phyloP scores from a whole-genome alignment of 768 basidiomycete genomes.

The Boletus speciosus region DNA sequence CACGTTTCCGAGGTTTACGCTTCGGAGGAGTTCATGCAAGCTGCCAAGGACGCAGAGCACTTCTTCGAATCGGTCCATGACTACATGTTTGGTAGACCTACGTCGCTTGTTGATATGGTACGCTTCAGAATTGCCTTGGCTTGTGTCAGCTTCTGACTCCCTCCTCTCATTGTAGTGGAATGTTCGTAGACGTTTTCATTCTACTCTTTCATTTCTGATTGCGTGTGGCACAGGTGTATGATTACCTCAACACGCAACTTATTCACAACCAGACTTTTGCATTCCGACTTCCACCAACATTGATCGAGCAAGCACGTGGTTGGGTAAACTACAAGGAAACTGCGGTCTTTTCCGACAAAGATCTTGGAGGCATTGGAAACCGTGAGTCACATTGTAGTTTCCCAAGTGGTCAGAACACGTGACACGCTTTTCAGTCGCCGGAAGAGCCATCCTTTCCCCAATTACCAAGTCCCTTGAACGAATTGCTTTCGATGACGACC shows the following conservation, averaged over 20 bases:
- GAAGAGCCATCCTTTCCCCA: constrained; percentile 69
- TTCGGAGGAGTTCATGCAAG: constrained; percentile 62
- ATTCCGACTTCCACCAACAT: constrained; percentile 67
- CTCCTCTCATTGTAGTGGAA: constrained; percentile 57
- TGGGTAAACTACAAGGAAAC: constrained; percentile 77
- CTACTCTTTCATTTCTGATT: constrained; percentile 9
- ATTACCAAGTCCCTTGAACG: constrained; percentile 70
- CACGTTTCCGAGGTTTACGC: constrained; percentile 60
- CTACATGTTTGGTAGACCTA: constrained; percentile 64
- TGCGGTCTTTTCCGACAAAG: constrained; percentile 63
- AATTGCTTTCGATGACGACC: constrained; percentile 74
- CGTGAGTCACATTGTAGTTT: constrained; percentile 40
- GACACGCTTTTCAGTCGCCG: constrained; percentile 56
- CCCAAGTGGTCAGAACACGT: neutral
- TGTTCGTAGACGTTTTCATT: constrained; percentile 39
- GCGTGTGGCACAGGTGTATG: constrained; percentile 51
- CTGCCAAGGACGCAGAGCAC: constrained; percentile 49
- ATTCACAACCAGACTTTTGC: constrained; percentile 81
- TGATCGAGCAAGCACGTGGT: constrained; percentile 67
- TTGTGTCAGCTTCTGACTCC: constrained; percentile 9
- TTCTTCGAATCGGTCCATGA: constrained; percentile 67
- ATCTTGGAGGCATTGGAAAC: constrained; percentile 69
- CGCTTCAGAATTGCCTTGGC: constrained; percentile 24
- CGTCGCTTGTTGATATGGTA: constrained; percentile 63
- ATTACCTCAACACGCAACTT: constrained; percentile 75